phyloP scores from a whole-genome alignment of 768 basidiomycete species.

The Calocybe cyanea region DNA sequence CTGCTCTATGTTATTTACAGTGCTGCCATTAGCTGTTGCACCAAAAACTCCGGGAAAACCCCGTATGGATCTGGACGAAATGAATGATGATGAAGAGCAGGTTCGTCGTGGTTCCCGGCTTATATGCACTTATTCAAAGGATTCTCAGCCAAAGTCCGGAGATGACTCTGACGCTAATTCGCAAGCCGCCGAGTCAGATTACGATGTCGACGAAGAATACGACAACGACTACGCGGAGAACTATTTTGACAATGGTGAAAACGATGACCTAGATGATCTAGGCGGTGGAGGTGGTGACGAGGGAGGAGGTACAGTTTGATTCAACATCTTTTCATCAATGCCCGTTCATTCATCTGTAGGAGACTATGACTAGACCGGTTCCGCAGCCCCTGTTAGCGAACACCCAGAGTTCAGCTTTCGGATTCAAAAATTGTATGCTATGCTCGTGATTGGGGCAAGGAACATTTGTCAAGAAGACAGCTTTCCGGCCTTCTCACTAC shows the following conservation, averaged over 20 bases:
- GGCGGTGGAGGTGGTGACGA: conserved; percentile 69
- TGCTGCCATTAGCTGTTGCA: conserved; percentile 7
- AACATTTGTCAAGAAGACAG: too few relatives aligned
- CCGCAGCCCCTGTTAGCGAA: too few relatives aligned
- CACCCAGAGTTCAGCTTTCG: too few relatives aligned
- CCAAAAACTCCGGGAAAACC: conserved; percentile 33
- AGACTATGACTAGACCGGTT: conserved; percentile 13
- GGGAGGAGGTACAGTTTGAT: conserved; percentile 42
- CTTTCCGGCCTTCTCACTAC: too few relatives aligned
- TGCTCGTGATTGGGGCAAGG: too few relatives aligned
- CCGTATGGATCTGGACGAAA: conserved; percentile 61
- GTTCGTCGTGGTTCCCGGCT: conserved; percentile 23
- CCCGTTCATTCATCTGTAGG: not conserved
- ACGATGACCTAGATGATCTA: conserved; percentile 73
- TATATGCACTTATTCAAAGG: not conserved
- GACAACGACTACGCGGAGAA: conserved; percentile 90
- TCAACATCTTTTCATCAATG: too few relatives aligned
- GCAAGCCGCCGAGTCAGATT: conserved; percentile 65
- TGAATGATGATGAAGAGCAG: conserved; percentile 64
- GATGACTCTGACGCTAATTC: conserved; percentile 72
- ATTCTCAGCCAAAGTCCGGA: conserved; percentile 54
- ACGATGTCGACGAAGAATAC: conserved; percentile 87
- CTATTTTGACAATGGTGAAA: conserved; percentile 89
- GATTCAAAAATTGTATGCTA: too few relatives aligned
- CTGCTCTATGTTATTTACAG: not conserved